Base-by-base conservation (phyloP, 2,329 filamentous ascomycete species). In the Fusarium duplospermum region DNA sequence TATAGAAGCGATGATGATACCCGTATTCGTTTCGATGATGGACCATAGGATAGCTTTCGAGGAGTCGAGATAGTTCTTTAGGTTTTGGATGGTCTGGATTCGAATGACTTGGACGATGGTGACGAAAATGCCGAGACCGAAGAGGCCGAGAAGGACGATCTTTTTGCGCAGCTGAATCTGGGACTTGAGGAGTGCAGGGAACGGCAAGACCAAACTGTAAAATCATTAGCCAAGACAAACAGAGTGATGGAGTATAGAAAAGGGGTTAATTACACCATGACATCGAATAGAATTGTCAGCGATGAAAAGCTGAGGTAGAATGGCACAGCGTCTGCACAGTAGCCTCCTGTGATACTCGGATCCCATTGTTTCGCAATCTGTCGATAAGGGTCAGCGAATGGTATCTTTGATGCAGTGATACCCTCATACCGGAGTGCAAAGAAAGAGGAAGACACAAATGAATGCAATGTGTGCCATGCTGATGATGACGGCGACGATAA, bases 61-160 rank as follows among this genome's bases (percentile, higher is more conserved):
- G 13, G 82, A 84, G 76, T 87, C 84, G 27, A 84, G 82, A 68
- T 84, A 85, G 72, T 83, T 84, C 38, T 75, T 70, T 4, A 87
- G 81, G 20, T 79, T 81, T 31, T 80, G 80, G 70, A 88, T 83
- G 18, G 83, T 86, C 64, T 84, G 81, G 68, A 88, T 85, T 14
- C 86, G 86, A 61, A 88, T 82, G 60, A 86, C 82, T 73, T 87
- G 86, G 64, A 87, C 85, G 57, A 85, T 69, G 5, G 84, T 87
- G 47, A 87, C 82, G 78, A 88, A 87, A 64, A 85, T 77, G 20
- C 86, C 86, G 20, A 88, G 81, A 7, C 80, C 79, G 73, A 87
- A 87, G 27, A 87, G 77, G 7, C 76, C 77, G 1, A 82, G 77
- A 2, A 87, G 77, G 5, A 84, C 80, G 6, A 82, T 42, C 78